Conservation (phyloP, 148 eudicot species). For the Spergularia marina region DNA sequence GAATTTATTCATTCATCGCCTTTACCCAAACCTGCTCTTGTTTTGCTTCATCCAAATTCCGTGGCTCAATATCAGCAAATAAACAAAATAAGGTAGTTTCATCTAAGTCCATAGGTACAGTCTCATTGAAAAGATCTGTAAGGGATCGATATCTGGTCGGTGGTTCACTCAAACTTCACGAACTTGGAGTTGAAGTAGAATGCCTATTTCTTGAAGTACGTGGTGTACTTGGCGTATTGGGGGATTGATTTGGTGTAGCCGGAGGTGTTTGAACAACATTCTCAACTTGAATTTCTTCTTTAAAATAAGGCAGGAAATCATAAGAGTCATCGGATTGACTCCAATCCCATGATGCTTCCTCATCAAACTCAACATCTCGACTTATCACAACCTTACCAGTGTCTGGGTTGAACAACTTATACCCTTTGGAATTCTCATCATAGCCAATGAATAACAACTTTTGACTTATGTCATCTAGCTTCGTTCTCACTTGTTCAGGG, state of each 20-base stretch:
- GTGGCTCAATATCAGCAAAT: too few species aligned
- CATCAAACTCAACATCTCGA: constrained; percentile 12
- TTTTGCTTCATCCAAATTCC: too few species aligned
- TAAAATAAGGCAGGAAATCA: constrained; percentile 5
- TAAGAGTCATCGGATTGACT: constrained; percentile 7
- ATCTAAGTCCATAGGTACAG: too few species aligned
- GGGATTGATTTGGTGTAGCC: neutral
- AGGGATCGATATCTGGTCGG: too few species aligned
- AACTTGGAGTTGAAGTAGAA: too few species aligned
- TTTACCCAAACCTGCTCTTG: too few species aligned
- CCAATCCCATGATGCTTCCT: constrained; percentile 8
- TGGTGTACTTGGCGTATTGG: too few species aligned
- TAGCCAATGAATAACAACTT: constrained; percentile 11
- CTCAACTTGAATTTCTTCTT: neutral
- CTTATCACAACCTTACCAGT: constrained; percentile 3
- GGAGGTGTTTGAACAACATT: neutral
- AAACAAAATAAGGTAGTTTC: too few species aligned
- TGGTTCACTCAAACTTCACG: too few species aligned
- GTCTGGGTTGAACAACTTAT: constrained; percentile 6
- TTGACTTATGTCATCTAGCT: constrained; percentile 16
- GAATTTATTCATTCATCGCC: too few species aligned
- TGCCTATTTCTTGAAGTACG: too few species aligned
- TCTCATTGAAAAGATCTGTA: too few species aligned
- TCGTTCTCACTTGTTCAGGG: neutral
- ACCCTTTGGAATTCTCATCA: constrained; percentile 1